A percentile compares a stretch with the other conserved stretches of the same genome.
These are phyloP conservation scores for Rusavskia elegans DNA, from an alignment of 495 filamentous ascomycete genomes.

Conservation along the genomic window DNA sequence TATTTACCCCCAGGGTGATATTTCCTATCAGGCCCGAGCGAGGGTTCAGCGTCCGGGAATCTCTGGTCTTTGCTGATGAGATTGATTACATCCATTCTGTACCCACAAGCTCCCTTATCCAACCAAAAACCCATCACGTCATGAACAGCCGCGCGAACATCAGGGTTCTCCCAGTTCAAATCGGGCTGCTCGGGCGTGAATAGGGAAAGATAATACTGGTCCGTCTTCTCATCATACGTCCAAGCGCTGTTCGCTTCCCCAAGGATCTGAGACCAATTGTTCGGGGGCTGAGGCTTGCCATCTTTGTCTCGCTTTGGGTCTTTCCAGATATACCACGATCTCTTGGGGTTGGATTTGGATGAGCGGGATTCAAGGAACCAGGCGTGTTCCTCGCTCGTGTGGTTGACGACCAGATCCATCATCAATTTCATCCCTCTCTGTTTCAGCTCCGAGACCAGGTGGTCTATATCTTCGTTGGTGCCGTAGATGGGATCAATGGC, in stretches of 20 bases:
- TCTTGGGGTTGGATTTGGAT: slow-evolving; percentile 29
- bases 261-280: slow-evolving; percentile 41
- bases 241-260: slow-evolving; percentile 38
- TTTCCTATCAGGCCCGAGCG: slow-evolving; percentile 7
- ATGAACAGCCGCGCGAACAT: slow-evolving; percentile 40
- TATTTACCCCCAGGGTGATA: slow-evolving; percentile 32
- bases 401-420: slow-evolving; percentile 43
- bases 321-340: slow-evolving; percentile 45
- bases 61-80: slow-evolving; percentile 39
- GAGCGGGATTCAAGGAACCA: slow-evolving; percentile 39
- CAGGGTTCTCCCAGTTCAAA: slow-evolving; percentile 52
- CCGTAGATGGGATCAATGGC: slow-evolving; percentile 37
- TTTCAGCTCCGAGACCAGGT: slow-evolving; percentile 31
- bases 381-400: slow-evolving; percentile 37
- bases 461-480: slow-evolving; percentile 36
- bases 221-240: slow-evolving; percentile 41
- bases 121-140: slow-evolving; percentile 52
- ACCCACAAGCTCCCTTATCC: slow-evolving; percentile 43
- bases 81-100: slow-evolving; percentile 48
- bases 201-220: slow-evolving; percentile 50
- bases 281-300: slow-evolving; percentile 38
- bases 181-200: slow-evolving; percentile 49
- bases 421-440: slow-evolving; percentile 35
- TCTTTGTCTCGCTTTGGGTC: slow-evolving; percentile 27
- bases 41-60: slow-evolving; percentile 33